Conservation (phyloP, 108 stramenopile species). For the Pelagomonas calceolata region DNA sequence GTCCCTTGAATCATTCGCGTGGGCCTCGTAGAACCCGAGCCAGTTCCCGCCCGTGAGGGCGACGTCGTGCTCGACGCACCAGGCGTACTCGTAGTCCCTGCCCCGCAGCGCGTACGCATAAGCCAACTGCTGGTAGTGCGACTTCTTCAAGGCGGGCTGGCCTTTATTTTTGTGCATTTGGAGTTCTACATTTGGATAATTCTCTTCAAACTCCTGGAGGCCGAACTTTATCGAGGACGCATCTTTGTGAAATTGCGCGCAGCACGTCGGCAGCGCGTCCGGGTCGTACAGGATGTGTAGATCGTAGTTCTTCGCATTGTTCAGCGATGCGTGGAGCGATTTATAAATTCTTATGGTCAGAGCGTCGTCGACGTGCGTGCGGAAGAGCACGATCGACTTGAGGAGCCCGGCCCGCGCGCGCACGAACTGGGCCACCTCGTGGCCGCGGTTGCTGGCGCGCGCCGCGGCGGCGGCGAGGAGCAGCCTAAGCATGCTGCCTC, state of each 20-base stretch:
- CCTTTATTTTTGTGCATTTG: neutral
- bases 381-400: neutral
- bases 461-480: neutral
- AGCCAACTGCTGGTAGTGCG: neutral
- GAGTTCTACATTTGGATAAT: neutral
- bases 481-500: too few species aligned
- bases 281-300: neutral
- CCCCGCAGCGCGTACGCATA: neutral
- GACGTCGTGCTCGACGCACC: slow-evolving; percentile 2
- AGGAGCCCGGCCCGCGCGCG: neutral
- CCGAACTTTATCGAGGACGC: neutral
- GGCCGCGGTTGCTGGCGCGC: neutral
- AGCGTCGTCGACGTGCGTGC: neutral
- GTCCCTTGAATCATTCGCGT: neutral
- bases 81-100: neutral
- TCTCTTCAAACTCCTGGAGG: neutral
- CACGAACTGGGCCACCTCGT: neutral
- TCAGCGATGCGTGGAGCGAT: neutral
- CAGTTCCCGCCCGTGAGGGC: neutral
- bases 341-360: neutral
- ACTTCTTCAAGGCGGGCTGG: neutral
- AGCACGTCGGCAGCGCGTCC: neutral
- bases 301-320: neutral
- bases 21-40: neutral
- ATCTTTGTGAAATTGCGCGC: neutral